Conservation (phyloP, 352 stramenopile genomes). For the Pythium scleroteichum region DNA sequence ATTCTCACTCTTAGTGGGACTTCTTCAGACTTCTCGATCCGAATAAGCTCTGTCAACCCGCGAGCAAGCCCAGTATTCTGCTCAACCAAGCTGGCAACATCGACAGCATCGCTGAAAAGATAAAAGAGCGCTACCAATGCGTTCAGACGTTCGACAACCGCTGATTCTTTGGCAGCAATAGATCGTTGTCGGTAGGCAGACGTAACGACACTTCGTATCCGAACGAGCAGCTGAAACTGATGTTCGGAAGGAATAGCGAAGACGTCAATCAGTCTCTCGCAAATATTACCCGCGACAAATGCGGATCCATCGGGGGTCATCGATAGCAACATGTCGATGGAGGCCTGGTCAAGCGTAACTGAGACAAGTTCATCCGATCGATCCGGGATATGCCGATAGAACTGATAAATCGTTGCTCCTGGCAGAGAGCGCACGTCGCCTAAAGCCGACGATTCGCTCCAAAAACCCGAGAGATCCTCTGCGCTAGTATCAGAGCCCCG, state of each 20-base stretch:
- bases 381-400: constrained; percentile 38
- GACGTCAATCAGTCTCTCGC: constrained; percentile 54
- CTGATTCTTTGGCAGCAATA: constrained; percentile 37
- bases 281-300: constrained; percentile 26
- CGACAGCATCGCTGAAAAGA: constrained; percentile 68
- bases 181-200: constrained; percentile 30
- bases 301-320: not conserved
- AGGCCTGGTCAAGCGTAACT: constrained; percentile 7
- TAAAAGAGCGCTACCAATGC: constrained; percentile 76
- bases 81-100: constrained; percentile 81
- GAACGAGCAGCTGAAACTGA: constrained; percentile 75
- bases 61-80: constrained; percentile 75
- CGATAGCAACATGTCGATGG: not conserved
- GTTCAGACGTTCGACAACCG: constrained; percentile 68
- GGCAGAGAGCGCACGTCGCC: constrained; percentile 17
- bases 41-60: constrained; percentile 71
- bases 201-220: constrained; percentile 48
- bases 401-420: constrained; percentile 55
- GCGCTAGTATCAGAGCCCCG: constrained; percentile 50
- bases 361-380: constrained; percentile 14
- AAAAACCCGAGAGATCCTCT: constrained; percentile 70
- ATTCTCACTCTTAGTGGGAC: constrained; percentile 64
- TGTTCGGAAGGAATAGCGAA: constrained; percentile 56
- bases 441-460: not conserved
- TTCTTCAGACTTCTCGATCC: constrained; percentile 63